Evolutionary conservation across 2,329 filamentous ascomycete species (phyloP).

Genomic region (Botrytis fabae): DNA sequence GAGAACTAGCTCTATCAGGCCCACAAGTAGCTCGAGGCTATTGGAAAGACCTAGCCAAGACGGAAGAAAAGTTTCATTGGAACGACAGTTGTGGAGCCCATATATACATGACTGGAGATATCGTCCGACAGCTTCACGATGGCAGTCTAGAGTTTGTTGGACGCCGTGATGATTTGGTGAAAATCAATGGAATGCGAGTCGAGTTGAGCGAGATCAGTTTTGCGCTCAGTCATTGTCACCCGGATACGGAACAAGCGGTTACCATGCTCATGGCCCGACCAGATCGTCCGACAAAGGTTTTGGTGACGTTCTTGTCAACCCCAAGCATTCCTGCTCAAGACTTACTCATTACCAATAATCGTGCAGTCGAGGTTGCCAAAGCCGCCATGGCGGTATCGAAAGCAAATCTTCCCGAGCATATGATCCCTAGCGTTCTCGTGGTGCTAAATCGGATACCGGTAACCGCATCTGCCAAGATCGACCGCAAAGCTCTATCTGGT

Average conservation of each 20-base stretch:
- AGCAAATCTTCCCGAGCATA: constrained; percentile 27
- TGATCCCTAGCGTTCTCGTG: constrained; percentile 28
- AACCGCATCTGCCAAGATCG: constrained; percentile 28
- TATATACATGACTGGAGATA: constrained; percentile 61
- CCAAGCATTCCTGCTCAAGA: not conserved
- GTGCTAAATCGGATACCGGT: constrained; percentile 25
- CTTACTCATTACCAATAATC: not conserved
- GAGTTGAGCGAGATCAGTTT: constrained; percentile 55
- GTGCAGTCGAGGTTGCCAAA: constrained; percentile 21
- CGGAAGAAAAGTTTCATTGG: constrained; percentile 56
- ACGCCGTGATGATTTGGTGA: constrained; percentile 67
- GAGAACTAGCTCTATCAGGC: constrained; percentile 43
- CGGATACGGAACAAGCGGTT: constrained; percentile 43
- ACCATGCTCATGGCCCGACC: constrained; percentile 43
- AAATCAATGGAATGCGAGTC: constrained; percentile 64
- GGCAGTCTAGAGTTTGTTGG: constrained; percentile 57
- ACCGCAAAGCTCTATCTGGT: constrained; percentile 22
- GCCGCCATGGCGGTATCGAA: not conserved
- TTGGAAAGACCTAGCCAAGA: constrained; percentile 58
- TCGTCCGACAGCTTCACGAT: constrained; percentile 55
- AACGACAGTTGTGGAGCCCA: constrained; percentile 50
- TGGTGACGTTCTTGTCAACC: constrained; percentile 9
- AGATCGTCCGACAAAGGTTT: constrained; percentile 39
- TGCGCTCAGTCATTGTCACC: constrained; percentile 25
- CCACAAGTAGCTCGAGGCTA: constrained; percentile 63